Base-by-base conservation (phyloP, 371 early-diverging fungal species). In the Capniomyces stellatus region DNA sequence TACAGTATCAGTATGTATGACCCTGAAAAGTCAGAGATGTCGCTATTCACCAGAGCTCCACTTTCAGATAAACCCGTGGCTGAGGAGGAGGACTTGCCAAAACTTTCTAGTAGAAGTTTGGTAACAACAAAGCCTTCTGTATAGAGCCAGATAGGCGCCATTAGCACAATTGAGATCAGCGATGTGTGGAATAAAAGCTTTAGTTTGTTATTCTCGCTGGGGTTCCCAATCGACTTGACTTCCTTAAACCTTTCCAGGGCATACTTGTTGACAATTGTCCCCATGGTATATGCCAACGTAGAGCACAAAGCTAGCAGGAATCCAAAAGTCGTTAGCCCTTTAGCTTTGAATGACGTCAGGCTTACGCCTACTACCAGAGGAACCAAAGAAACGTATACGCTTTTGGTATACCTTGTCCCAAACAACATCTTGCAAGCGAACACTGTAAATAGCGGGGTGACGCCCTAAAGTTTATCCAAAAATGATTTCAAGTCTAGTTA, bases 401-500 rank as follows among this genome's bases (percentile, higher is more conserved):
- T 67, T 8, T 64, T 64, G 13, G 80, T 64, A 58, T 87, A 87
- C 28, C 57, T 59, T 23, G 82, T 77, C 42, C 69, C 58, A 54
- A 78, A 85, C 24, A 83, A 57, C 51, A 85, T 60, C 24, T 81
- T 71, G 62, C 83, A 87, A 21, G 83, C 71, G 29, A 80, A 46
- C 2, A 89, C 87, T 1, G 92, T 89, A 62, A 92, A 89, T 12
- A 92, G 71, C 13, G 92, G 92, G 18, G 88, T 81, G 1, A 88
- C 62, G 8, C 51, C 51, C 40, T 40, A 40, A 40, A 40, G 19
- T 15, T 40, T 15, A 40, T 15, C 19, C 15, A 40, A 40, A 40
- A 19, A 40, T 15, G 19, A 19, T n/a, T n/a, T n/a, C n/a, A n/a
- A n/a, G n/a, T n/a, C n/a, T n/a, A n/a, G n/a, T n/a, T n/a, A n/a